Conservation (phyloP, 306 rosid genomes). For the Carpinus viminea region DNA sequence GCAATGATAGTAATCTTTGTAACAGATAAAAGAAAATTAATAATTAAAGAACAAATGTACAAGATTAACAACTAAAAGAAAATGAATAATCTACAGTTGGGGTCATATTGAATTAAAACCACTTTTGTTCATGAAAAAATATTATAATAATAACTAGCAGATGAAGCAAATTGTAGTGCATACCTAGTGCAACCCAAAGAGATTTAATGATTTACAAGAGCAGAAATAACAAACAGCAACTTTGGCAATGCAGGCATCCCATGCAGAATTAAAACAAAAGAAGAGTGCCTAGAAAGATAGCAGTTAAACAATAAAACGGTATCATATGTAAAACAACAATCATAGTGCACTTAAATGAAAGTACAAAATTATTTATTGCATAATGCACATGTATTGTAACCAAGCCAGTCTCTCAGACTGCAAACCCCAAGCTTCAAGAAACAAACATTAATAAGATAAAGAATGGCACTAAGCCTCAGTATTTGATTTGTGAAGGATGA, state of each 20-base stretch:
- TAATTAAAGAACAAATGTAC: no score
- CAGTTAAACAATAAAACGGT: not conserved
- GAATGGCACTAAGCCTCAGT: not conserved
- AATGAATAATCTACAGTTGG: no score
- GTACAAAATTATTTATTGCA: not conserved
- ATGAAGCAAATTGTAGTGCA: not conserved
- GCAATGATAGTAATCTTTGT: not conserved
- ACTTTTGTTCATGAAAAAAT: no score
- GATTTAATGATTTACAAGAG: not conserved
- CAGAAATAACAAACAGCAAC: not conserved
- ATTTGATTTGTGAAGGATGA: not conserved
- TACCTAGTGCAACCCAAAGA: not conserved
- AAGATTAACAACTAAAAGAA: not conserved
- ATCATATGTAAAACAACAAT: not conserved
- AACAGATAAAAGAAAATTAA: not conserved
- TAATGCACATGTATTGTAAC: not conserved
- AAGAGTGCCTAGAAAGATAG: not conserved
- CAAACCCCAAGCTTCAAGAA: not conserved
- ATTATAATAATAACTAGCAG: not conserved
- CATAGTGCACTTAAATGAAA: not conserved
- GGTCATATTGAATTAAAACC: no score
- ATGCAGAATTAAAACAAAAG: not conserved
- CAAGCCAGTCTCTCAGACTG: not conserved
- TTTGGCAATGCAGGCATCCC: not conserved
- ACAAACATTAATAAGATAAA: not conserved